Percentiles rank a stretch among this genome's conserved stretches.
These are phyloP conservation scores for Arabidopsis suecica DNA, from an alignment of 345 rosid genomes.

Conservation along the genomic window DNA sequence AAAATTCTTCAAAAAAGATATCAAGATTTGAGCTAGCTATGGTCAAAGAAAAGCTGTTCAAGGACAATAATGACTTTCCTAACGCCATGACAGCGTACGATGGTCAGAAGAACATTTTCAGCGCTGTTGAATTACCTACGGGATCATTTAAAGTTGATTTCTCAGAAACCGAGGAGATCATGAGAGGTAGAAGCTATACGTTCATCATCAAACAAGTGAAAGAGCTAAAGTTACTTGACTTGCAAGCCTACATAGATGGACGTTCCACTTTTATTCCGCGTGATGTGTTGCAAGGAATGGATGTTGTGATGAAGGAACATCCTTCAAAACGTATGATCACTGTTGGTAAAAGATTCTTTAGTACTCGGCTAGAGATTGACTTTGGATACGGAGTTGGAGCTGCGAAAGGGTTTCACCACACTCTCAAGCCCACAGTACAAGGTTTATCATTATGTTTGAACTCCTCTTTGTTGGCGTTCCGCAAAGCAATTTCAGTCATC, in stretches of 20 bases:
- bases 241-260: slow-evolving; percentile 64
- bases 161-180: slow-evolving; percentile 50
- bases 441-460: slow-evolving; percentile 74
- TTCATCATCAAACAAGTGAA: slow-evolving; percentile 65
- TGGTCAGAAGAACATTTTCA: slow-evolving; percentile 84
- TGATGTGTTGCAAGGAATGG: slow-evolving; percentile 85
- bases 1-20: slow-evolving; percentile 42
- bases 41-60: slow-evolving; percentile 62
- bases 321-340: slow-evolving; percentile 64
- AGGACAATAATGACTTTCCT: slow-evolving; percentile 55
- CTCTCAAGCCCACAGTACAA: slow-evolving; percentile 78
- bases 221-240: slow-evolving; percentile 59
- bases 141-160: slow-evolving; percentile 55
- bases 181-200: slow-evolving; percentile 41
- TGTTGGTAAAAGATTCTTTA: slow-evolving; percentile 65
- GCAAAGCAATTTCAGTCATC: slow-evolving; percentile 60
- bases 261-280: slow-evolving; percentile 52
- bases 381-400: slow-evolving; percentile 67
- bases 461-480: slow-evolving; percentile 73
- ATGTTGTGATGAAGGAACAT: slow-evolving; percentile 92
- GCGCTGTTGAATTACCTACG: slow-evolving; percentile 57
- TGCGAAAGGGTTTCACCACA: slow-evolving; percentile 69
- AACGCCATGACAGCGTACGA: slow-evolving; percentile 71
- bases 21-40: slow-evolving; percentile 51
- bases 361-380: slow-evolving; percentile 39